phyloP scores from a whole-genome alignment of 2,329 filamentous ascomycete species.

The Phoma sp. region DNA sequence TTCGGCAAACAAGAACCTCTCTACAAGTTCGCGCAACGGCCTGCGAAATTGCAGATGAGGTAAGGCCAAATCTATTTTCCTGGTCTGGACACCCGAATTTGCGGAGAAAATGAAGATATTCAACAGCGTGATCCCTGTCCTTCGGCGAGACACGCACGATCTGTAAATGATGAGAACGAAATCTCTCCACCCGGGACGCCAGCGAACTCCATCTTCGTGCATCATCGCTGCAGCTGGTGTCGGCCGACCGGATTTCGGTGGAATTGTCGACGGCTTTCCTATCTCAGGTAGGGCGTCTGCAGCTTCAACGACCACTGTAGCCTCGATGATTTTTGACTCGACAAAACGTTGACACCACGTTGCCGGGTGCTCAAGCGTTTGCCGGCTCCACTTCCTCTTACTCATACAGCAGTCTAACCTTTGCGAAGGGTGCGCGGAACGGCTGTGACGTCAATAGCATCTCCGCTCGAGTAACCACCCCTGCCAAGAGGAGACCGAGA shows the following conservation, averaged over 20 bases:
- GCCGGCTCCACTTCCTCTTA: conserved; percentile 12
- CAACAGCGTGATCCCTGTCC: conserved; percentile 2
- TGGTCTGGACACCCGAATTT: conserved; percentile 11
- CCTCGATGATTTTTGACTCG: neutral
- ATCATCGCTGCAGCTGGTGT: conserved; percentile 3
- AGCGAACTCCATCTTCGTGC: neutral
- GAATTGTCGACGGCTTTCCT: neutral
- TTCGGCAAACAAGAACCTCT: conserved; percentile 19
- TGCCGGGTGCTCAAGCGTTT: conserved; percentile 1
- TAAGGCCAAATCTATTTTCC: conserved; percentile 10
- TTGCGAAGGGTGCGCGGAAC: neutral
- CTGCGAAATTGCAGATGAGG: conserved; percentile 17
- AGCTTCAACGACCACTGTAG: neutral
- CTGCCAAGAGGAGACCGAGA: conserved; percentile 12
- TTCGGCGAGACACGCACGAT: conserved; percentile 3
- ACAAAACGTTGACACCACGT: conserved; percentile 3
- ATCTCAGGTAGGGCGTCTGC: neutral
- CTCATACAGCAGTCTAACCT: neutral
- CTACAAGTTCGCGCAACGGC: conserved; percentile 13
- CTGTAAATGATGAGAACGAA: neutral
- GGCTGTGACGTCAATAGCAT: conserved; percentile 12
- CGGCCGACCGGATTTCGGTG: neutral
- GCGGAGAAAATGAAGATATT: conserved; percentile 9
- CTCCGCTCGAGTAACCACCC: neutral
- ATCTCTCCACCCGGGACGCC: neutral